Evolutionary conservation across 768 basidiomycete species (phyloP).

Genomic region (Hemileccinum impolitum): DNA sequence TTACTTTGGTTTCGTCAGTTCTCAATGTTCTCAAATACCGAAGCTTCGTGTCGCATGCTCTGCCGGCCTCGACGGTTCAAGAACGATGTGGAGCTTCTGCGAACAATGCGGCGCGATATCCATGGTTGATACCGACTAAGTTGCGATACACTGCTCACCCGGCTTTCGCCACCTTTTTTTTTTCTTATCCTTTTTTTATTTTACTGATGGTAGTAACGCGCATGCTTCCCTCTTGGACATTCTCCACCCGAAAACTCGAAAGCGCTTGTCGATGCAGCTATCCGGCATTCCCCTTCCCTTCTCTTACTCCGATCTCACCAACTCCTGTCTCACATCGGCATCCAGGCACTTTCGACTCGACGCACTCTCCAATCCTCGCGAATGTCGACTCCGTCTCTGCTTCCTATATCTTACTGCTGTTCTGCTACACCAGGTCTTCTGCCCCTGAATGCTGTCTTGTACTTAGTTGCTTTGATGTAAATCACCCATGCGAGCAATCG

Average conservation of each 20-base stretch:
- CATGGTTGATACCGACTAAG: constrained; percentile 74
- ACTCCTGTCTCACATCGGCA: constrained; percentile 12
- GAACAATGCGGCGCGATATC: constrained; percentile 88
- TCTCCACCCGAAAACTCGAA: constrained; percentile 24
- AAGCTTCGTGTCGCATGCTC: constrained; percentile 80
- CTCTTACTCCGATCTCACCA: constrained; percentile 9
- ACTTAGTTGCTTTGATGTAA: constrained; percentile 32
- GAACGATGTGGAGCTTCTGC: constrained; percentile 84
- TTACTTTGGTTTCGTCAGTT: constrained; percentile 34
- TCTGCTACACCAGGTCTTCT: constrained; percentile 18
- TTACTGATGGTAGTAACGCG: constrained; percentile 29
- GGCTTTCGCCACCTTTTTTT: constrained; percentile 12
- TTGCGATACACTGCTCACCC: not conserved
- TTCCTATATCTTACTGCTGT: constrained; percentile 16
- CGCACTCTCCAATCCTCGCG: constrained; percentile 14
- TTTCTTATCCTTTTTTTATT: constrained; percentile 32
- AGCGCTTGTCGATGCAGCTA: constrained; percentile 23
- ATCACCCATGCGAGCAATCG: constrained; percentile 8
- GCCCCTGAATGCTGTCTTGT: constrained; percentile 26
- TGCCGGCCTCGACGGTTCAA: constrained; percentile 60
- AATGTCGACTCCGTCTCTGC: constrained; percentile 17
- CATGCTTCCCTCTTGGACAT: constrained; percentile 23
- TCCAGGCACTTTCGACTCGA: constrained; percentile 22
- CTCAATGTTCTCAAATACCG: constrained; percentile 74
- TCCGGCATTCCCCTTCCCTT: constrained; percentile 10